These are phyloP conservation scores for Voacanga thouarsii DNA, from an alignment of 257 asterid genomes.

Conservation along the genomic window DNA sequence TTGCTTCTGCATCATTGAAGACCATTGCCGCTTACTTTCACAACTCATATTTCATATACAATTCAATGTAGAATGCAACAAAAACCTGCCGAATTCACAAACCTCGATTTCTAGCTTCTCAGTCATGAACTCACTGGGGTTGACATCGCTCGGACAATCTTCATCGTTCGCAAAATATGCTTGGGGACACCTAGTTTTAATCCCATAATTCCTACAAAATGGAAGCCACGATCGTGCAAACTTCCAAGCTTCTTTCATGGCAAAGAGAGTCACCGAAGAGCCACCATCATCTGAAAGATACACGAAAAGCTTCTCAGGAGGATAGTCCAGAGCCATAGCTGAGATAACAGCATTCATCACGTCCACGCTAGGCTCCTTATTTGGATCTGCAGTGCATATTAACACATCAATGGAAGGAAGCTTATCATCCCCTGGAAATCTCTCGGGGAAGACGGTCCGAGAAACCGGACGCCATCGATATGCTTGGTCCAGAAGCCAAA, in stretches of 20 bases:
- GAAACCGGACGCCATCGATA: conserved; percentile 46
- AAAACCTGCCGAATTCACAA: background rate
- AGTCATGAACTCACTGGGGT: conserved; percentile 24
- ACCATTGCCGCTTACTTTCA: background rate
- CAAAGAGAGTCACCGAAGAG: conserved; percentile 33
- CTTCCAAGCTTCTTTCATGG: conserved; percentile 36
- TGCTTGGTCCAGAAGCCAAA: conserved; percentile 54
- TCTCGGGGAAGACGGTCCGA: conserved; percentile 40
- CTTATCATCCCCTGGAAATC: conserved; percentile 30
- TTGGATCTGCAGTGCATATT: conserved; percentile 60
- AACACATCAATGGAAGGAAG: conserved; percentile 58
- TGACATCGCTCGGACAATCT: conserved; percentile 7
- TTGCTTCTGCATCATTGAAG: conserved; percentile 28
- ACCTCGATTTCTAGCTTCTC: conserved; percentile 45
- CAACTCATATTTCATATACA: background rate
- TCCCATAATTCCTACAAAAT: conserved; percentile 46
- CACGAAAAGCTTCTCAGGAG: conserved; percentile 47
- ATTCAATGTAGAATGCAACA: background rate
- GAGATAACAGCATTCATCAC: conserved; percentile 81
- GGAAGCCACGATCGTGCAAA: conserved; percentile 55
- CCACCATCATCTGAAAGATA: conserved; percentile 72
- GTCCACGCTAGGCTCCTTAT: conserved; percentile 47
- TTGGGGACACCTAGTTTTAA: conserved; percentile 49
- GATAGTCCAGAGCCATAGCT: conserved; percentile 70
- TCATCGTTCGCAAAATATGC: conserved; percentile 32